These are phyloP conservation scores for Tephrocybe sp. DNA, from an alignment of 768 basidiomycete species.

Conservation along the genomic window DNA sequence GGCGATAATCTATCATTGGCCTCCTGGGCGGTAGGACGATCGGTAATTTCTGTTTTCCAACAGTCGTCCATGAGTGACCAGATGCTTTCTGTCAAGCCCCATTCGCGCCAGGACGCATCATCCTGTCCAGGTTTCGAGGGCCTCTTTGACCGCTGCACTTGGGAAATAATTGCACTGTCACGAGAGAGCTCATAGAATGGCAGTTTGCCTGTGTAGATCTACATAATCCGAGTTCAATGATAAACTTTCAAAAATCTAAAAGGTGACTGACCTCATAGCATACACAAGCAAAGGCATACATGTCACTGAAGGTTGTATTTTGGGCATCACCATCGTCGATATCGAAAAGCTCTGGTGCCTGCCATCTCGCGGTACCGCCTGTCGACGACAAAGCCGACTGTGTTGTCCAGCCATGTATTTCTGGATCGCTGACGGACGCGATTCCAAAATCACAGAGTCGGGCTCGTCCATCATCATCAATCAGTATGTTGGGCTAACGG, in stretches of 20 bases:
- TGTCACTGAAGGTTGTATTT: background rate
- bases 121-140: background rate
- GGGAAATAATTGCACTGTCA: background rate
- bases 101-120: background rate
- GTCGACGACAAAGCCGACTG: background rate
- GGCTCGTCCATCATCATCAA: too few species aligned
- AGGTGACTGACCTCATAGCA: background rate
- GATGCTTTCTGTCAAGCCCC: too few species aligned
- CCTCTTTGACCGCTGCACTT: background rate
- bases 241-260: too few species aligned
- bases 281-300: background rate
- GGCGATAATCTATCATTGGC: too few species aligned
- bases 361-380: background rate
- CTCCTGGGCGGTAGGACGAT: too few species aligned
- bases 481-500: background rate
- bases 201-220: background rate
- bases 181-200: background rate
- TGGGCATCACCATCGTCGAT: background rate
- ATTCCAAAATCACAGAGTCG: too few species aligned
- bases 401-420: too few species aligned
- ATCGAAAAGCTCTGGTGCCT: constrained; percentile 1
- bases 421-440: too few species aligned
- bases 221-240: too few species aligned
- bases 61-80: too few species aligned
- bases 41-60: too few species aligned